Base-by-base conservation (phyloP, 2,329 filamentous ascomycete genomes). In the Chaetomium sp. region DNA sequence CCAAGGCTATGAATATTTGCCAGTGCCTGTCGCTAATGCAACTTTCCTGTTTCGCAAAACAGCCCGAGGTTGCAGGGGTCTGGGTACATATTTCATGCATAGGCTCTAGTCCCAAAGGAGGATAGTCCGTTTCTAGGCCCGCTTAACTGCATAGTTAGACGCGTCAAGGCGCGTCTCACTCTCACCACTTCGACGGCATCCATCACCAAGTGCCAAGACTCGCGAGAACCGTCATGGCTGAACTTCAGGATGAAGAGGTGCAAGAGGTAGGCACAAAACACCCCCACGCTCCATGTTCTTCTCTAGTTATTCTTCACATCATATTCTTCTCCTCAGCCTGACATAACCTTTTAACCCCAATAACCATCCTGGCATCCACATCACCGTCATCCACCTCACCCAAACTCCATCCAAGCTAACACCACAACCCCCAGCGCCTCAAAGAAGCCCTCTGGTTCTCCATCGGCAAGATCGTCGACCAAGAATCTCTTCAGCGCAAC, bases 391-490 rank as follows among this genome's bases (percentile, higher is more conserved):
- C 31, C 55, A 4, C 38, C 16, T 16, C 16, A 19, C 23, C 23
- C n/a, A 38, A 29, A 47, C 19, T 29, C 10, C 21, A 25, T 8
- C 23, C 7, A 3, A 33, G 7, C 19, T 49, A 50, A 27, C 12
- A 9, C 9, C 16, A 49, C 19, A 7, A 51, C 25, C 47, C 27
- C 6, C 69, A 97, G 89, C 88, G 89, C 68, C 85, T 95, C 72
- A 96, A 96, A 81, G 87, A 90, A 42, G 90, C 91, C 16, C 85
- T 96, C 27, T 96, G 92, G 92, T 90, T 90, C 73, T 86, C 88
- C 27, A 86, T 96, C 65, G 91, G 92, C 70, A 90, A 92, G 75
- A 94, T 96, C 66, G 91, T 97, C 68, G 94, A 98, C 75, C 88
- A 94, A 69, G 90, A 96, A 74, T 89, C 88, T 21, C 79, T 92